Evolutionary conservation across 352 stramenopile species (phyloP).

Genomic region (Saprolegnia diclina): DNA sequence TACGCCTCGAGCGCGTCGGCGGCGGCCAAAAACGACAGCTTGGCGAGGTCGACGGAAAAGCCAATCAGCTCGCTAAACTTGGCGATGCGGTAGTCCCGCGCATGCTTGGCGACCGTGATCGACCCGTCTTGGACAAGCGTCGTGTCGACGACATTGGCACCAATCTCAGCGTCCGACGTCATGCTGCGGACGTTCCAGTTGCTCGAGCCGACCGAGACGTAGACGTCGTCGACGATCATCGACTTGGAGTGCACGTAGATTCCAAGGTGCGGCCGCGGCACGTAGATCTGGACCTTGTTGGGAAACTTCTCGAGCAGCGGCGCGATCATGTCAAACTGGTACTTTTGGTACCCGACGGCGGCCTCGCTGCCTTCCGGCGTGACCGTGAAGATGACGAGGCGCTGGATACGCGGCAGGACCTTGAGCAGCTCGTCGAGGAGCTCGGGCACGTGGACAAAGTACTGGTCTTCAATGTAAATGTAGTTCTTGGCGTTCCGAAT

Average conservation of each 20-base stretch:
- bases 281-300: slow-evolving; percentile 50
- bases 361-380: slow-evolving; percentile 30
- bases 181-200: slow-evolving; percentile 72
- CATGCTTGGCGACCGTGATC: slow-evolving; percentile 36
- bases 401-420: slow-evolving; percentile 40
- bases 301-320: slow-evolving; percentile 40
- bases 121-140: slow-evolving; percentile 31
- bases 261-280: slow-evolving; percentile 33
- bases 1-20: slow-evolving; percentile 37
- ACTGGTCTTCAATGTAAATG: slow-evolving; percentile 67
- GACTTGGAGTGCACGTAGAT: slow-evolving; percentile 56
- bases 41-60: slow-evolving; percentile 34
- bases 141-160: slow-evolving; percentile 46
- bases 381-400: slow-evolving; percentile 43
- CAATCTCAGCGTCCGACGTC: slow-evolving; percentile 56
- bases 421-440: slow-evolving; percentile 41
- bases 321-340: slow-evolving; percentile 48
- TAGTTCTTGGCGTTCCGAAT: slow-evolving; percentile 52
- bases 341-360: slow-evolving; percentile 41
- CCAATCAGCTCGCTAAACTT: slow-evolving; percentile 59
- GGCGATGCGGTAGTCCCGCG: slow-evolving; percentile 44
- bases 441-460: slow-evolving; percentile 47
- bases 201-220: slow-evolving; percentile 45
- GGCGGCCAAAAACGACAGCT: slow-evolving; percentile 41
- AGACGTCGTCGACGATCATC: slow-evolving; percentile 60